These are phyloP conservation scores for Kalmusia sp. DNA, from an alignment of 2,329 filamentous ascomycete species.

Conservation along the genomic window DNA sequence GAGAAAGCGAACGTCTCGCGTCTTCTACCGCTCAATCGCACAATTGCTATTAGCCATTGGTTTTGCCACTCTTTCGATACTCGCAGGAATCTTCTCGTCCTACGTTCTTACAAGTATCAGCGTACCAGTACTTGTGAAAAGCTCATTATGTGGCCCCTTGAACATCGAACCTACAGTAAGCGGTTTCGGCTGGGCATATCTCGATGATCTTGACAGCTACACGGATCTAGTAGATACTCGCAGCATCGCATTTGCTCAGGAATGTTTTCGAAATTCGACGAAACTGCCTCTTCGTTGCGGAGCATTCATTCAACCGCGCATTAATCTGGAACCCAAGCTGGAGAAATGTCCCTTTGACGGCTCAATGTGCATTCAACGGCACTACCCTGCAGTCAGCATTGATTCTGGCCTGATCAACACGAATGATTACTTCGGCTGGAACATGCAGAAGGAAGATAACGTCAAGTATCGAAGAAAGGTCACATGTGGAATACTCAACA, in stretches of 20 bases:
- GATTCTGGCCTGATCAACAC: neutral
- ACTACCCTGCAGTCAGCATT: neutral
- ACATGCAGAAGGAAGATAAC: neutral
- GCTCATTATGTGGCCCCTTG: neutral
- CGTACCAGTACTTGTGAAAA: neutral
- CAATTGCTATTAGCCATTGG: no score
- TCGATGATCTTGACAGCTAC: neutral
- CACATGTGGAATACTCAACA: neutral
- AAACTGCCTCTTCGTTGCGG: neutral
- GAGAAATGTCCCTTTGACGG: neutral
- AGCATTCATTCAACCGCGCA: neutral
- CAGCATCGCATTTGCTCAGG: neutral
- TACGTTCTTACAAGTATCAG: neutral
- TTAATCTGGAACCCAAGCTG: neutral
- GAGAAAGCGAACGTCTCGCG: no score
- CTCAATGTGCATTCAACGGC: neutral
- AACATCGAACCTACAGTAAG: neutral
- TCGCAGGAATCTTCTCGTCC: no score
- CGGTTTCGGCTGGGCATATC: neutral
- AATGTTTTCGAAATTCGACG: neutral
- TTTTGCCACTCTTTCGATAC: no score
- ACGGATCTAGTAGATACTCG: neutral
- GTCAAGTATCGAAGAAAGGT: neutral
- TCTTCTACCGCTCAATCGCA: no score
- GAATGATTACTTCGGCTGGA: neutral